Evolutionary conservation across 352 stramenopile genomes (phyloP).

Genomic region (Phytopythium aichiense): DNA sequence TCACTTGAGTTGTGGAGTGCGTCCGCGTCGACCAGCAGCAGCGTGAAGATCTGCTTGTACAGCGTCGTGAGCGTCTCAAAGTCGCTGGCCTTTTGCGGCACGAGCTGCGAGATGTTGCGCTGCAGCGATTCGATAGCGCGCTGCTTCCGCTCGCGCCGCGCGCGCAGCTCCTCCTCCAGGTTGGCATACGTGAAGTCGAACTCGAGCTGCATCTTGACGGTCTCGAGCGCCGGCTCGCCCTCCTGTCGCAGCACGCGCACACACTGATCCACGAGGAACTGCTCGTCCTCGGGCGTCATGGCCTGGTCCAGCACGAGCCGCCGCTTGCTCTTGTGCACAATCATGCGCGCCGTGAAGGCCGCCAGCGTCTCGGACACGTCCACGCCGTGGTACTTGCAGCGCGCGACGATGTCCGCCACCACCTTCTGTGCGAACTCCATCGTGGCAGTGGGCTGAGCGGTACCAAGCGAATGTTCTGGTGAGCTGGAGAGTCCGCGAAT

Average conservation of each 20-base stretch:
- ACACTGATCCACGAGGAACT: conserved; percentile 74
- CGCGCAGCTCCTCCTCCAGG: conserved; percentile 65
- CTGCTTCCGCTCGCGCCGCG: conserved; percentile 47
- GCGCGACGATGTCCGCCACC: conserved; percentile 66
- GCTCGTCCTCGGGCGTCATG: conserved; percentile 65
- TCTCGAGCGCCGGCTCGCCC: conserved; percentile 83
- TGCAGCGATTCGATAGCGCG: conserved; percentile 64
- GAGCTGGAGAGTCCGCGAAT: conserved; percentile 1
- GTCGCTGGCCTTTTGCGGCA: conserved; percentile 72
- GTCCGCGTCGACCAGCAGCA: conserved; percentile 72
- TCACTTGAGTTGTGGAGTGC: conserved; percentile 11
- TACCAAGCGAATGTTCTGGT: not conserved
- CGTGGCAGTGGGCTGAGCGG: not conserved
- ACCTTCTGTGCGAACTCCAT: conserved; percentile 69
- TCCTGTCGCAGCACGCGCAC: conserved; percentile 68
- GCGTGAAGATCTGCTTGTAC: conserved; percentile 88
- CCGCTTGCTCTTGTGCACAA: conserved; percentile 63
- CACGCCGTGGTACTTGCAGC: conserved; percentile 69
- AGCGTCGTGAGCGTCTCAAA: conserved; percentile 90
- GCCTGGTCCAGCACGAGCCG: conserved; percentile 70
- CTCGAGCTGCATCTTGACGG: conserved; percentile 95
- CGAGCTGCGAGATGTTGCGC: conserved; percentile 69
- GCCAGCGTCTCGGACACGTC: conserved; percentile 86
- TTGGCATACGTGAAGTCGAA: conserved; percentile 92
- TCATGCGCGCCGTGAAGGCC: conserved; percentile 74